Evolutionary conservation across 148 eudicot species (phyloP).

Genomic region (Dianthus caryophyllus): DNA sequence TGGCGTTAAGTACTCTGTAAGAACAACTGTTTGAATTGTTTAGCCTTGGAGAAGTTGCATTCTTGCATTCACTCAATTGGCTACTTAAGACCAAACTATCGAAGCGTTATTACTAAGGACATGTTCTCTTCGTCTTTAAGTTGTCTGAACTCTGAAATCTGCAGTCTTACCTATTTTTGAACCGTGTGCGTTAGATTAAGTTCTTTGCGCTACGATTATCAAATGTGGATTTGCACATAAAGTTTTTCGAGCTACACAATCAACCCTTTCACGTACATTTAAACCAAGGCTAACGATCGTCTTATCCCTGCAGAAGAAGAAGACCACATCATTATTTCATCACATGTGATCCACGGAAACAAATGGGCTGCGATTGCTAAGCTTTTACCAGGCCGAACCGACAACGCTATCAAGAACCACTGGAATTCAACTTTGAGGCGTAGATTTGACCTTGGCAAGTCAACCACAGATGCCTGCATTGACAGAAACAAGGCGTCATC

Average conservation of each 20-base stretch:
- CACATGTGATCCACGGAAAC: constrained; percentile 77
- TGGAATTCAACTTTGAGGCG: constrained; percentile 84
- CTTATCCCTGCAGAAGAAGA: constrained; percentile 61
- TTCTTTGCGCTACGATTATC: neutral
- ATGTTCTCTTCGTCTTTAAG: neutral
- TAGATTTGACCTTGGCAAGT: constrained; percentile 29
- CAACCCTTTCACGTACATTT: neutral
- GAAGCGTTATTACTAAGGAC: neutral
- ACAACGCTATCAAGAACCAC: constrained; percentile 82
- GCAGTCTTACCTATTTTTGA: neutral
- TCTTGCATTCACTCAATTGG: too few relatives aligned
- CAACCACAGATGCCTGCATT: constrained; percentile 31
- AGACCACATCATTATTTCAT: constrained; percentile 51
- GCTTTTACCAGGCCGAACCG: constrained; percentile 82
- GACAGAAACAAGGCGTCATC: constrained; percentile 51
- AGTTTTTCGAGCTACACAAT: neutral
- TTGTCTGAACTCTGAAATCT: neutral
- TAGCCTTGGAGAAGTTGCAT: neutral
- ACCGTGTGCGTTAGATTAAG: neutral
- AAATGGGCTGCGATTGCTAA: constrained; percentile 85
- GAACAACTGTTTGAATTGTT: neutral
- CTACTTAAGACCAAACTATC: neutral
- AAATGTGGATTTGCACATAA: neutral
- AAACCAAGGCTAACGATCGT: constrained; percentile 2
- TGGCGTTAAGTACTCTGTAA: neutral